These are phyloP conservation scores for Flagelloscypha sp. DNA, from an alignment of 768 basidiomycete species.

Conservation along the genomic window DNA sequence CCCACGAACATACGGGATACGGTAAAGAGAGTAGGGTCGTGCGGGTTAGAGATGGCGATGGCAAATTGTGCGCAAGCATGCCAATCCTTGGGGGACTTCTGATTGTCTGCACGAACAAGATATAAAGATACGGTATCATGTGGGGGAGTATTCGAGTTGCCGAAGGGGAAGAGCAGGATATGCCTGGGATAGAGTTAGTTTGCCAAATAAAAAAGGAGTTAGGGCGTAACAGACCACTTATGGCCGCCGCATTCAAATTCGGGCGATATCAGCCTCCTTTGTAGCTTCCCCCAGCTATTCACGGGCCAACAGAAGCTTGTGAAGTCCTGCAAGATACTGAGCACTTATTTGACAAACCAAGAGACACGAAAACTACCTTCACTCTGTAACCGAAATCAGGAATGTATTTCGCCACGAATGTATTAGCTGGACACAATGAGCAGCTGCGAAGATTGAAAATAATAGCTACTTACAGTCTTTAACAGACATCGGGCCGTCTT, in stretches of 20 bases:
- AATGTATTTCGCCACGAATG: slow-evolving; percentile 94
- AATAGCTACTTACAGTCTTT: slow-evolving; percentile 59
- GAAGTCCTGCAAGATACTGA: too few relatives aligned
- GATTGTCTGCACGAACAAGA: slow-evolving; percentile 97
- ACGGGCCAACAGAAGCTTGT: slow-evolving; percentile 84
- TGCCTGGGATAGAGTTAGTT: slow-evolving; percentile 50
- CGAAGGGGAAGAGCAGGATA: slow-evolving; percentile 95
- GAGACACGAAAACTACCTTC: too few relatives aligned
- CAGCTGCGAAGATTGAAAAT: slow-evolving; percentile 7
- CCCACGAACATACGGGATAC: slow-evolving; percentile 73
- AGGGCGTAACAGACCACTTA: slow-evolving; percentile 62
- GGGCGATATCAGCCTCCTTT: slow-evolving; percentile 89
- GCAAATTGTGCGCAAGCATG: slow-evolving; percentile 99
- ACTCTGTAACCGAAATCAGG: slow-evolving; percentile 96
- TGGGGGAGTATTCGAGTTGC: slow-evolving; percentile 97
- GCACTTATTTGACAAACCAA: too few relatives aligned
- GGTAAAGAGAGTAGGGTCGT: slow-evolving; percentile 93
- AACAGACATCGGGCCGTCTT: slow-evolving; percentile 77
- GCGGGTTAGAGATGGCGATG: slow-evolving; percentile 90
- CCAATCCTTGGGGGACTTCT: slow-evolving; percentile 96
- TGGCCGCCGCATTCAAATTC: slow-evolving; percentile 98
- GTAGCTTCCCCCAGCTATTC: slow-evolving; percentile 84
- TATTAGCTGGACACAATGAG: slow-evolving; percentile 59
- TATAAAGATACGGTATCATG: slow-evolving; percentile 99
- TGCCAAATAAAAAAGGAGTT: neutral